phyloP scores from a whole-genome alignment of 73 alveolate genomes.

The Paramecium caudatum region DNA sequence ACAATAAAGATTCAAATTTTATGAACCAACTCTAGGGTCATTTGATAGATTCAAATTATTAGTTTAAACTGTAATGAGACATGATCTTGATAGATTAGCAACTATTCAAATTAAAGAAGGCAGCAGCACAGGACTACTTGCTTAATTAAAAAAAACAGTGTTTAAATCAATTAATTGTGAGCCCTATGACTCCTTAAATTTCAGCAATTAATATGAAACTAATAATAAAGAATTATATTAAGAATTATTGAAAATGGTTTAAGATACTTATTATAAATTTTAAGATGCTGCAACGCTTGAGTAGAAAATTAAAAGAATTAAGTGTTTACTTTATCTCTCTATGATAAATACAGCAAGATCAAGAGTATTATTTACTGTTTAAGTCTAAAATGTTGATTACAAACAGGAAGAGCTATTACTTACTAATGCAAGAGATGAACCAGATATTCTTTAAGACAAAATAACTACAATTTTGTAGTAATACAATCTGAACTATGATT shows the following conservation, averaged over 20 bases:
- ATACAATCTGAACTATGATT: not conserved
- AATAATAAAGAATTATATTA: not conserved
- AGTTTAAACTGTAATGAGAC: not conserved
- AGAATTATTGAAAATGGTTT: conserved; percentile 31
- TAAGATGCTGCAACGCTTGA: not conserved
- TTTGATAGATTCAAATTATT: not conserved
- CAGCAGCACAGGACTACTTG: not conserved
- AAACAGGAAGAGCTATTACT: conserved; percentile 17
- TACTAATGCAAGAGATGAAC: not conserved
- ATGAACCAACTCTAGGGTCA: not conserved
- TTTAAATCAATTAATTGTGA: not conserved
- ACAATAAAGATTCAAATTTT: not conserved
- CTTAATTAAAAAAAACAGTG: not conserved
- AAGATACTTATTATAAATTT: conserved; percentile 18
- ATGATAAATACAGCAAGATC: conserved; percentile 47
- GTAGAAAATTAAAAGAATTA: not conserved
- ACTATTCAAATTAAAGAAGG: not conserved
- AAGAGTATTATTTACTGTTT: not conserved
- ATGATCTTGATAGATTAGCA: not conserved
- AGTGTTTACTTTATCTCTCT: not conserved
- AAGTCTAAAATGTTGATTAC: not conserved
- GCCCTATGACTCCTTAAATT: not conserved
- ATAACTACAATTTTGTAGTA: not conserved
- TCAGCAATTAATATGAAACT: not conserved
- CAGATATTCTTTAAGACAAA: conserved; percentile 26